Percentiles rank a stretch among this genome's conserved stretches.
These are phyloP conservation scores for Monoraphidium neglectum DNA, from an alignment of 139 green algal genomes.

Conservation along the genomic window DNA sequence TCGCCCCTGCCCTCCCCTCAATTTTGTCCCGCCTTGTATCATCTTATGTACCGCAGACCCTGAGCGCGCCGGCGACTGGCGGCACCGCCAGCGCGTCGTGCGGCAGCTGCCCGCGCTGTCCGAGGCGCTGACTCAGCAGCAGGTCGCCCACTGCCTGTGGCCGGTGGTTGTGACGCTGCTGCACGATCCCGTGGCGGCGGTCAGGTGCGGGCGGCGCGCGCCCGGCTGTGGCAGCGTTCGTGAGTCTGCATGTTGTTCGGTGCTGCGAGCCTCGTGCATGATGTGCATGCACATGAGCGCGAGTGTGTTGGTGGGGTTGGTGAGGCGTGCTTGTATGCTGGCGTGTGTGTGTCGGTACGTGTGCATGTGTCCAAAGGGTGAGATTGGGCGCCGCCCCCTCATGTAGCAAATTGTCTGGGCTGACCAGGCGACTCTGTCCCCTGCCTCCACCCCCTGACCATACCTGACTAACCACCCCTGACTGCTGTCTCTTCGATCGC, in stretches of 20 bases:
- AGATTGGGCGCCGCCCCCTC: background rate
- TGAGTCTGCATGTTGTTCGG: too few relatives aligned
- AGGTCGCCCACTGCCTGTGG: conserved; percentile 31
- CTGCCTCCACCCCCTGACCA: background rate
- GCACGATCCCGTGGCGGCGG: conserved; percentile 8
- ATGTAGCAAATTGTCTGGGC: background rate
- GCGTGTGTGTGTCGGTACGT: background rate
- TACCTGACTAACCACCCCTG: background rate
- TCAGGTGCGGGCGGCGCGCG: conserved; percentile 12
- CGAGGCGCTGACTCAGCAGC: background rate
- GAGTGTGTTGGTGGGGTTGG: background rate
- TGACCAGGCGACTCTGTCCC: background rate
- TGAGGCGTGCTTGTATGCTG: background rate
- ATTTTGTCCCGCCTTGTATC: too few relatives aligned
- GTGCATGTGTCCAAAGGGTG: background rate
- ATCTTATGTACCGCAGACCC: too few relatives aligned
- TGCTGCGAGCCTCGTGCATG: too few relatives aligned
- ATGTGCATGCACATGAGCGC: background rate
- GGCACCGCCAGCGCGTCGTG: conserved; percentile 5
- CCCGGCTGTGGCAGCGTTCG: conserved; percentile 6
- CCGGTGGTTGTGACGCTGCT: conserved; percentile 7
- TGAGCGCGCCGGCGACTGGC: conserved; percentile 26
- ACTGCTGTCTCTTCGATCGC: background rate
- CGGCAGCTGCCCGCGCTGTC: conserved; percentile 11
- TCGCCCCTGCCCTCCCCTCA: too few relatives aligned